Evolutionary conservation across 495 filamentous ascomycete genomes (phyloP).

Genomic region (Tuber microsphaerosporum): DNA sequence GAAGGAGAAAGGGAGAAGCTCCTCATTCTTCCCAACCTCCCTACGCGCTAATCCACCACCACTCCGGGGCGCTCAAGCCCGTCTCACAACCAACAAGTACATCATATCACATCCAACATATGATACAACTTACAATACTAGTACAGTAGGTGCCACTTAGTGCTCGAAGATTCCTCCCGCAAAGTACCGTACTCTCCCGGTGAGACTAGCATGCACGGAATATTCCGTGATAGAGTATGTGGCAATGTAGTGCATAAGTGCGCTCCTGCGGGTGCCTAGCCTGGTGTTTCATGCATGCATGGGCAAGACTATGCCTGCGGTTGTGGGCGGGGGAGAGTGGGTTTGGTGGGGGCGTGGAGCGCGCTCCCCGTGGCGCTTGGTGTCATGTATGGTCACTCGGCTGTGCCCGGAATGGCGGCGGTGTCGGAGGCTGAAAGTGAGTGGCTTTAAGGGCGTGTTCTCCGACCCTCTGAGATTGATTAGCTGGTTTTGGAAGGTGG

Average conservation of each 20-base stretch:
- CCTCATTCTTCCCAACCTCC: neutral
- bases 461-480: neutral
- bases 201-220: neutral
- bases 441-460: neutral
- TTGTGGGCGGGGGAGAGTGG: neutral
- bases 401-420: neutral
- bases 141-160: neutral
- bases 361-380: too few species aligned
- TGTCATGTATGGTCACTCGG: neutral
- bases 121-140: neutral
- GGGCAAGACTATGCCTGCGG: neutral
- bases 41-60: neutral
- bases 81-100: neutral
- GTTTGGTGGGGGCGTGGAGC: neutral
- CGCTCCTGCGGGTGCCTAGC: neutral
- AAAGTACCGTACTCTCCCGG: neutral
- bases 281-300: neutral
- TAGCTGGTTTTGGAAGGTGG: neutral
- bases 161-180: neutral
- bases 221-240: neutral
- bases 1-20: too few species aligned
- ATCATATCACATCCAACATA: neutral
- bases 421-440: neutral
- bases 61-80: neutral
- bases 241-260: neutral